Percentiles rank a stretch among this genome's conserved stretches.
Evolutionary conservation across 2,329 filamentous ascomycete species (phyloP).

Genomic region (Sclerotiophoma versabilis): DNA sequence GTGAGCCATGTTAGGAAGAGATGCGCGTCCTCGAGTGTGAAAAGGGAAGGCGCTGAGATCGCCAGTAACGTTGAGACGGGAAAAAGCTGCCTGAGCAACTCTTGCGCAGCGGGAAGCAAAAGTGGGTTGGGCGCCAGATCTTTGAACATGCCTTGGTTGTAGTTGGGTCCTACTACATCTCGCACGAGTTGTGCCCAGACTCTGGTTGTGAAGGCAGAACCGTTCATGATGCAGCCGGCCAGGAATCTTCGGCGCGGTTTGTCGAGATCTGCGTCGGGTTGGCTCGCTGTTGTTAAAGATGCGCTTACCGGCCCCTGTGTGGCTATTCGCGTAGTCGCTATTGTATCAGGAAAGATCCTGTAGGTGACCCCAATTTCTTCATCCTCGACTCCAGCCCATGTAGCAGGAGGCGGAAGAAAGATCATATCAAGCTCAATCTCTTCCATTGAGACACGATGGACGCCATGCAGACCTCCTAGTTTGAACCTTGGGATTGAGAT

Average conservation of each 20-base stretch:
- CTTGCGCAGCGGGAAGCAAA: constrained; percentile 9
- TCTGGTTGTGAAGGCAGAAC: constrained; percentile 14
- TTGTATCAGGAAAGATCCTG: constrained; percentile 1
- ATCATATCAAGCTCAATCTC: constrained; percentile 21
- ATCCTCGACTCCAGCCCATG: background rate
- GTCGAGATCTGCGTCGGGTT: constrained; percentile 7
- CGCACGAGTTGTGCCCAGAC: constrained; percentile 22
- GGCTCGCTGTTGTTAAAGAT: background rate
- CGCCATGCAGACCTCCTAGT: constrained; percentile 1
- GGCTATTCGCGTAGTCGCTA: background rate
- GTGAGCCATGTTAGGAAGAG: constrained; percentile 28
- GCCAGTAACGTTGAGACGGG: background rate
- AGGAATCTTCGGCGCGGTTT: constrained; percentile 18
- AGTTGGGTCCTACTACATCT: constrained; percentile 21
- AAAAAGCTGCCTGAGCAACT: constrained; percentile 10
- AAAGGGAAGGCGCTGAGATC: background rate
- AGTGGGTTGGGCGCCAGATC: constrained; percentile 12
- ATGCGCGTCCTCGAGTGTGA: constrained; percentile 17
- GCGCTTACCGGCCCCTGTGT: background rate
- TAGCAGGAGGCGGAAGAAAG: constrained; percentile 4
- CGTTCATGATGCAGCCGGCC: constrained; percentile 21
- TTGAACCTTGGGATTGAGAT: constrained; percentile 14
- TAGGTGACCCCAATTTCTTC: background rate
- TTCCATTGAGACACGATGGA: constrained; percentile 15
- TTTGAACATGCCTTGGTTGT: constrained; percentile 15